Percentiles rank a stretch among this genome's conserved stretches.
These are phyloP conservation scores for Scenedesmus sp. DNA, from an alignment of 163 green algal species.

Conservation along the genomic window DNA sequence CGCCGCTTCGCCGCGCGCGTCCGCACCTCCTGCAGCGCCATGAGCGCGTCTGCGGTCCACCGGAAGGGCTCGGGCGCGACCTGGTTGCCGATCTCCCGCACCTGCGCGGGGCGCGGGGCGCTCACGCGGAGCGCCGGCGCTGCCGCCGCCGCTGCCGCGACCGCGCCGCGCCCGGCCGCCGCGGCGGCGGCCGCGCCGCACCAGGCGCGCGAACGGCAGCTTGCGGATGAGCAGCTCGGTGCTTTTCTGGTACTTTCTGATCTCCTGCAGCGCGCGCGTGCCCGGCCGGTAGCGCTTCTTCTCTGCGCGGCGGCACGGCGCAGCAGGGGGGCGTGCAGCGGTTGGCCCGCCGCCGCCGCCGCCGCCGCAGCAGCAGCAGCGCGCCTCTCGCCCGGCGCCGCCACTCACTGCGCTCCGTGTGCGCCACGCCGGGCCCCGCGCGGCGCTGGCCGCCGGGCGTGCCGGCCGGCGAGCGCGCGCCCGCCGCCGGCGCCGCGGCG, in stretches of 20 bases:
- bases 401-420: neutral
- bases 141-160: too few species aligned
- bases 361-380: neutral
- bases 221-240: slow-evolving; percentile 90
- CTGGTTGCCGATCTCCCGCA: slow-evolving; percentile 89
- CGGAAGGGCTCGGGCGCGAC: slow-evolving; percentile 86
- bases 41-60: slow-evolving; percentile 92
- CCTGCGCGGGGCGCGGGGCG: slow-evolving; percentile 53
- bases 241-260: slow-evolving; percentile 96
- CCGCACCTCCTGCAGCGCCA: slow-evolving; percentile 91
- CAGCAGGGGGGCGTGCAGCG: neutral
- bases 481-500: neutral
- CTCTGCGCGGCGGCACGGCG: neutral
- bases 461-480: neutral
- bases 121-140: neutral
- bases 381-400: neutral
- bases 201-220: slow-evolving; percentile 93
- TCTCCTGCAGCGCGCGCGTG: slow-evolving; percentile 84
- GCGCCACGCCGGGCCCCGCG: neutral
- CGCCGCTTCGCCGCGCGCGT: neutral
- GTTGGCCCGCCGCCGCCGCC: neutral
- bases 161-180: too few species aligned
- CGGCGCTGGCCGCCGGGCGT: neutral
- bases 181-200: too few species aligned
- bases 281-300: slow-evolving; percentile 80